Conservation (phyloP, 352 stramenopile species). For the Globisporangium barbulae region DNA sequence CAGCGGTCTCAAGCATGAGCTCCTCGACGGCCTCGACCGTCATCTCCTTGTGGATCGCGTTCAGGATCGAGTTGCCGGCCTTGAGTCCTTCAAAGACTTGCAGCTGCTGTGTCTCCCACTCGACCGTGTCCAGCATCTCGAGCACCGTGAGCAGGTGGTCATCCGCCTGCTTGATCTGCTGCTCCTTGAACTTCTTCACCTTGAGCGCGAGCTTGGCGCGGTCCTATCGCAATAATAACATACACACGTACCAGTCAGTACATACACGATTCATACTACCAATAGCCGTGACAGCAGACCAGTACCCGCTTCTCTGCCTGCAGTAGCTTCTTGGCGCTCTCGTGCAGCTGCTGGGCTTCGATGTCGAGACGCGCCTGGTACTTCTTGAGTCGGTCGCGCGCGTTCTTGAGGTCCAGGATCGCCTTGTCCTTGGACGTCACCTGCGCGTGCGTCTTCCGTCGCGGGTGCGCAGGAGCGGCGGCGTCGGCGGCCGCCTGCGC, state of each 20-base stretch:
- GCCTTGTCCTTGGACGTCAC: constrained; percentile 88
- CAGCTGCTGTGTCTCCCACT: constrained; percentile 87
- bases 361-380: constrained; percentile 81
- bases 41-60: constrained; percentile 90
- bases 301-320: constrained; percentile 60
- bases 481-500: background rate
- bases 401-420: constrained; percentile 87
- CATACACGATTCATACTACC: background rate
- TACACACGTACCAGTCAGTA: constrained; percentile 2
- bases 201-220: constrained; percentile 84
- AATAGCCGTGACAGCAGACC: background rate
- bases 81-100: constrained; percentile 89
- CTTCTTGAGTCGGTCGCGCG: constrained; percentile 82
- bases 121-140: constrained; percentile 83
- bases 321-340: constrained; percentile 75
- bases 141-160: constrained; percentile 85
- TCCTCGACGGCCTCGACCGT: constrained; percentile 85
- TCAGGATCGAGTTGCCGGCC: constrained; percentile 82
- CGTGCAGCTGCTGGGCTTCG: constrained; percentile 74
- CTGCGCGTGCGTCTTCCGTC: constrained; percentile 38
- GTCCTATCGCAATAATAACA: constrained; percentile 36
- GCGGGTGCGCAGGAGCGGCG: constrained; percentile 4
- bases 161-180: constrained; percentile 85
- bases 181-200: constrained; percentile 89
- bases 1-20: constrained; percentile 86